Evolutionary conservation across 2,329 filamentous ascomycete genomes (phyloP), one percentile per base, ranked within the genome.

Genomic region (Bipolaris victoriae): DNA sequence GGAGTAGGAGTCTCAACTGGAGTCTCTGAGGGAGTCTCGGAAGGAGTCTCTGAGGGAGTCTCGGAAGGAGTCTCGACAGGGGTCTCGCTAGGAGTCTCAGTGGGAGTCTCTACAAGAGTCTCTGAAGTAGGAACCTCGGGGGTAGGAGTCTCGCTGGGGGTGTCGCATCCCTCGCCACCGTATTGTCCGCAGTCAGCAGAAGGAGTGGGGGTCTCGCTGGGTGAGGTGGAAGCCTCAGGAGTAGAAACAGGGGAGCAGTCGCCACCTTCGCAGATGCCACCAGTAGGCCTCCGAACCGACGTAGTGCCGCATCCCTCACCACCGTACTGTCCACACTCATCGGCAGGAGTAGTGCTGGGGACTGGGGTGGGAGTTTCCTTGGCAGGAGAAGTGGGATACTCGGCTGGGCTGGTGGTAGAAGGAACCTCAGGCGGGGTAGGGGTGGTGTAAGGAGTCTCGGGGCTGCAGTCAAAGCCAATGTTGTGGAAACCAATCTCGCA

Each of bases 401-500:
- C 33, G 10, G 51, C 58, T 7, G 51, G 39, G 40, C 58, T 51
- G 35, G 58, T 58, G 29, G 63, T 61, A 18, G 57, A 31, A 33
- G 62, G 59, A 18, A 45, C 35, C 45, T 62, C 45, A 9, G 67
- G 65, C 31, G 61, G 60, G 11, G 60, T 50, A 1, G 67, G 65
- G 22, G 69, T 61, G 7, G 57, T 69, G 58, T 71, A 72, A 9
- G 56, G 45, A 39, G 60, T 66, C 36, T 63, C 62, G 1, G 66
- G 63, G 52, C 77, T 79, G 80, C 91, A 96, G 80, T 92, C 86
- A 78, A 94, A 96, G 66, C 81, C 83, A 68, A 96, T 86, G 73
- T 83, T 84, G 79, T 90, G 89, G 68, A 95, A 85, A 68, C 88
- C 87, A 68, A 96, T 83, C 67, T 84, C 83, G 81, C 91, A 95